Evolutionary conservation across 1,284 basidiomycete species (phyloP), one percentile per base, ranked within the genome.

Genomic region (Coniophora puteana): DNA sequence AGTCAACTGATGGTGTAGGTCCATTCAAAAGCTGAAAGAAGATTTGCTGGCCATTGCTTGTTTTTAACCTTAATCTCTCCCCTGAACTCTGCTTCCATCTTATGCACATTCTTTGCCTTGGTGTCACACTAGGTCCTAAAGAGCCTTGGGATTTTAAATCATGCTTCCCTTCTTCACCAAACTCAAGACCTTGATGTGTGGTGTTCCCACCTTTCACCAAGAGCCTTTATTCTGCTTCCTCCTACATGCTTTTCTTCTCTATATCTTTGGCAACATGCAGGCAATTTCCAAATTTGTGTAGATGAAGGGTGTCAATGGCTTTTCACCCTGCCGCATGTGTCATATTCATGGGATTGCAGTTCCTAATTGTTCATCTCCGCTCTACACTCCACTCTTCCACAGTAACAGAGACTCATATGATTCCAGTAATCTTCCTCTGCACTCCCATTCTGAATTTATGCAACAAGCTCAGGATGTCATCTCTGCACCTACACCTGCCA

Each of bases 41-140:
- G 5, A 60, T 42, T 18, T 26, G 17, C 22, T 23, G 36, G 36
- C 58, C 59, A 4, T 38, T 62, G 16, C 35, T 64, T 23, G 17
- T 60, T 8, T 39, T 56, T 20, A 57, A 58, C 37, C 58, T 54
- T 44, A 64, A 63, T 44, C 47, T 66, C n/a, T 47, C 55, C 18
- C 59, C 63, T 5, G 44, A 50, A 8, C 48, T 58, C 12, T 48
- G 55, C 4, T 47, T 25, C 10, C 55, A 52, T 31, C 36, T 56
- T 7, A 24, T 49, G 10, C 49, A 59, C 32, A 34, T 64, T 4
- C 48, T 66, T 14, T 58, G 49, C 41, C 20, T 58, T 32, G 62
- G 61, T 7, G 45, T 65, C 6, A 61, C 67, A 24, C 63, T 65
- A n/a, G 62, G 66, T 8, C 65, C 63, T 1, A 36, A 51, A 8